Evolutionary conservation across 2,329 filamentous ascomycete species (phyloP).

Genomic region (Epichloe festucae): DNA sequence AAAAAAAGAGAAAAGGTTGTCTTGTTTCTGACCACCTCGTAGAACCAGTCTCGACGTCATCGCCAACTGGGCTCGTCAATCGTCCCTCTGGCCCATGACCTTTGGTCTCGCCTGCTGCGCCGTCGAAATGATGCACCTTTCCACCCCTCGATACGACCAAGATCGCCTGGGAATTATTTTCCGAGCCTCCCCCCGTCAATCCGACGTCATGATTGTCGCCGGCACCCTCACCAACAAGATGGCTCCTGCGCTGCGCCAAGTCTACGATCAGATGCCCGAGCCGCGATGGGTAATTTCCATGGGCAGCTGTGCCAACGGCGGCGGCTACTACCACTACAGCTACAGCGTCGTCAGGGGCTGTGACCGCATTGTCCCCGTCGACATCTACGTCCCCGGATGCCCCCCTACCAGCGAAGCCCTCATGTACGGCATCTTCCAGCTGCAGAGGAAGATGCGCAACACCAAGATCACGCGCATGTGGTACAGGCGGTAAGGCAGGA

Average conservation of each 20-base stretch:
- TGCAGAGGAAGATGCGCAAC: conserved; percentile 63
- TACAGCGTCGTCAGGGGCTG: conserved; percentile 66
- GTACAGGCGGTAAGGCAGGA: conserved; percentile 37
- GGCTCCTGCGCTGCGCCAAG: conserved; percentile 77
- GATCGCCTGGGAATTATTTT: conserved; percentile 84
- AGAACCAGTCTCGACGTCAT: conserved; percentile 70
- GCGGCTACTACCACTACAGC: conserved; percentile 79
- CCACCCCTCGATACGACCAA: conserved; percentile 78
- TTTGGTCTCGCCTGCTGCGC: conserved; percentile 84
- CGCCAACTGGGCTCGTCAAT: conserved; percentile 73
- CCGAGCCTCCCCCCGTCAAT: conserved; percentile 69
- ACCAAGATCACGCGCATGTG: conserved; percentile 43
- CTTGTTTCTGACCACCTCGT: background rate
- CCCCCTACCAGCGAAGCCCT: conserved; percentile 49
- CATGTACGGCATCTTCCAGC: conserved; percentile 59
- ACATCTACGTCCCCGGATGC: conserved; percentile 71
- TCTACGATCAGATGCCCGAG: conserved; percentile 94
- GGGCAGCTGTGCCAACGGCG: conserved; percentile 75
- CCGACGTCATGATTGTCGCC: conserved; percentile 88
- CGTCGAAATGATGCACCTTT: conserved; percentile 87
- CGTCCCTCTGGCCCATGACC: conserved; percentile 78
- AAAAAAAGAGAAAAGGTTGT: too few species aligned
- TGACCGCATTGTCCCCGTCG: conserved; percentile 65
- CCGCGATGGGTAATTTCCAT: conserved; percentile 76
- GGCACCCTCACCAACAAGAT: conserved; percentile 94